Base-by-base conservation (phyloP, 306 rosid species). In the Cicer chorassanicum region DNA sequence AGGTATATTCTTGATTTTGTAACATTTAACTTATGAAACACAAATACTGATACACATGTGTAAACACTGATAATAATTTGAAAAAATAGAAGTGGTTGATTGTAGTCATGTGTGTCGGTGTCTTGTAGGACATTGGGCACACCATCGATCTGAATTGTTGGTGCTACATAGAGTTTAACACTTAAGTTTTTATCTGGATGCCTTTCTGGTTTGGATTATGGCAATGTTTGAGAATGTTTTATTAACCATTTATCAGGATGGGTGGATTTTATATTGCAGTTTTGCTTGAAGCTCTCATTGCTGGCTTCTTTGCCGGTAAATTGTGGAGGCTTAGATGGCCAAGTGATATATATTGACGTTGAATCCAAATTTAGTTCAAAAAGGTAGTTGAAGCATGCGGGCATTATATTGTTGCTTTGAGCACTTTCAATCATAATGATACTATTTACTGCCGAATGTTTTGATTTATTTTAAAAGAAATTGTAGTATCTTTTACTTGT, bases 261-360 rank as follows among this genome's bases (percentile, higher is more conserved):
- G 54, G 49, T 44, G 46, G 49, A 56, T 68, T 80, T 74, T 78
- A 19, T 68, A 50, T 69, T 68, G 82, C 89, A 93, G 97, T 87
- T 93, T 75, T 93, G 97, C 81, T 80, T 93, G 89, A 93, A 93
- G 93, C 97, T 93, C 80, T 87, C 98, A 1, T 70, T 93, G 43
- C 80, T 93, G 68, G 94, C 93, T 48, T 85, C 94, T 4, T 49
- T 91, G 79, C 98, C 97, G 0, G 55, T 48, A 5, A 74, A 78
- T 74, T 88, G 46, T 82, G 97, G 98, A 78, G 97, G 98, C 68
- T 82, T 88, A 79, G 90, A 83, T 71, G 96, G 97, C n/a, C 91
- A 60, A 16, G 97, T 89, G 39, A 87, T 93, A 79, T 91, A 91
- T 80, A 81, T 93, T 38, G 97, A 93, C 38, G 92, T 90, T 46